Percentiles rank a stretch among this genome's conserved stretches.
Evolutionary conservation across 1,139 yeast species (phyloP).

Genomic region (Arxiozyma heterogenica): DNA sequence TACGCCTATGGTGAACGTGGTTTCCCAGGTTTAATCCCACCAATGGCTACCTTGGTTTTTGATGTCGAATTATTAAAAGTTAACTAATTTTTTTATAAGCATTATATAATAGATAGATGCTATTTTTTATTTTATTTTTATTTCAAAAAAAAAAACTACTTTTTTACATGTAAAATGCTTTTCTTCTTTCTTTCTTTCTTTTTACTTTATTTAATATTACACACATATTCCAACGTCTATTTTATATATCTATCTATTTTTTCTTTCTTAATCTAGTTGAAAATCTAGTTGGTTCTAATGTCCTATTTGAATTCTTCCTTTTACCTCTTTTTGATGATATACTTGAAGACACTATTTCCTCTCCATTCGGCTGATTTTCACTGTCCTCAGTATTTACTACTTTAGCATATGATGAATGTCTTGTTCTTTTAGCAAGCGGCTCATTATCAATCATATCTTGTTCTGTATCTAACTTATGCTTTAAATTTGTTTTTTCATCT

Average conservation of each 20-base stretch:
- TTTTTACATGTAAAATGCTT: not conserved
- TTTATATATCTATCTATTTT: constrained; percentile 10
- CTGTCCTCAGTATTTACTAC: constrained; percentile 19
- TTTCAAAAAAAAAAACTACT: too few species aligned
- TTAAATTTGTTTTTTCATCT: constrained; percentile 4
- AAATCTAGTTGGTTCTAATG: constrained; percentile 13
- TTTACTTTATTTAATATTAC: constrained; percentile 1
- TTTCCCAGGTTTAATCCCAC: constrained; percentile 92
- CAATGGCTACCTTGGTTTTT: constrained; percentile 85
- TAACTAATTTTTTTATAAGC: constrained; percentile 37
- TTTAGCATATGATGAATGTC: constrained; percentile 14
- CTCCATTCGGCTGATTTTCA: constrained; percentile 5
- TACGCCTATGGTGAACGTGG: constrained; percentile 93
- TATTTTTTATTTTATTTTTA: too few species aligned
- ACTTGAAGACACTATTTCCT: constrained; percentile 6
- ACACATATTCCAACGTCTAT: not conserved
- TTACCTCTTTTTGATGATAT: constrained; percentile 4
- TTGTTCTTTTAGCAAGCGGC: constrained; percentile 26
- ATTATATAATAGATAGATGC: not conserved
- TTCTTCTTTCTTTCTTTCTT: not conserved
- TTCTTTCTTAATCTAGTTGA: constrained; percentile 25
- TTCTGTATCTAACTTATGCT: not conserved
- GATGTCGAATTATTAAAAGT: constrained; percentile 85
- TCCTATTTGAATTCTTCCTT: not conserved
- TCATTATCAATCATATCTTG: constrained; percentile 6